Base-by-base conservation (phyloP, 345 rosid genomes). In the Conringia planisiliqua region DNA sequence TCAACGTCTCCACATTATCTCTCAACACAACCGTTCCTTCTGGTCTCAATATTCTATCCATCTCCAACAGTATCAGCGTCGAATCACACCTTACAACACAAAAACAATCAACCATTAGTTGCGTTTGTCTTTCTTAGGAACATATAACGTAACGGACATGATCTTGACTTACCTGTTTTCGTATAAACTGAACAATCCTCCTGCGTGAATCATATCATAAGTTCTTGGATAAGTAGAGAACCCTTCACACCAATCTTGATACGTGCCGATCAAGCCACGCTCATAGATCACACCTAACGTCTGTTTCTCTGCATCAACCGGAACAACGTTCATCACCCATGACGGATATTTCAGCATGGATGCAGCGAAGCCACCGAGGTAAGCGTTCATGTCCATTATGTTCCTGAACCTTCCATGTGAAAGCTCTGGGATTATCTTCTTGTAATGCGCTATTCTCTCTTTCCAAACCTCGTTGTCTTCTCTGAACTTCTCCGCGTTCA, bases 211-310 rank as follows among this genome's bases (percentile, higher is more conserved):
- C 81, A 95, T 89, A 81, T 92, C 99, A 13, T 95, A 95, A 1
- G 99, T 95, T 76, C 99, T 86, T 55, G 99, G 99, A 85, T 95
- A 95, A 0, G 98, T 95, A 1, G 98, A 95, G 81, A 95, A 84
- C 5, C 97, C 94, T 84, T 95, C 99, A 18, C 99, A 95, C 99
- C 97, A 95, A 57, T 95, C 96, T 54, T 92, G 97, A 64, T 95
- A 95, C 0, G 96, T 79, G 5, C 99, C 97, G 1, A 95, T 86
- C 26, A 92, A 66, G 10, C 99, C 99, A 50, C 99, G 86, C 46
- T 95, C 97, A 27, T 81, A 95, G 66, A 95, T 82, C 10, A 74
- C 86, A 20, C 99, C 97, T 20, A 95, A 73, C 1, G 99, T 92
- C 81, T 95, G 90, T n/a, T 78, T 86, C 61, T 89, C 79, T 13